These are phyloP conservation scores for Candida saitoana DNA, from an alignment of 805 yeast genomes.

Conservation along the genomic window DNA sequence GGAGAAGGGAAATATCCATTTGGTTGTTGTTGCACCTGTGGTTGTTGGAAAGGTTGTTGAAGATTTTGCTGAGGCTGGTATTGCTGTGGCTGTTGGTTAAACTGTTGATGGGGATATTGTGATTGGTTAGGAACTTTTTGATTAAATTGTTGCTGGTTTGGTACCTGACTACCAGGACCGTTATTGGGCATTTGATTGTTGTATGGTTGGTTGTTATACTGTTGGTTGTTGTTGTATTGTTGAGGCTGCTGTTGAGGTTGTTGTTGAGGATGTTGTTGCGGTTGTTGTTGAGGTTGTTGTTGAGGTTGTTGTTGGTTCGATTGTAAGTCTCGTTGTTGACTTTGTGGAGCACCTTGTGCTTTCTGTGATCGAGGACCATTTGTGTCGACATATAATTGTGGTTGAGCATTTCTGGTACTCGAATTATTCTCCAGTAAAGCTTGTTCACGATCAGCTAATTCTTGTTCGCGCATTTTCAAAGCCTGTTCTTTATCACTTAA, in stretches of 20 bases:
- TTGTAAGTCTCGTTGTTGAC: neutral
- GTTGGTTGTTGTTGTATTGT: constrained; percentile 5
- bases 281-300: neutral
- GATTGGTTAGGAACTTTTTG: constrained; percentile 8
- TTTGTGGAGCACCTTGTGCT: neutral
- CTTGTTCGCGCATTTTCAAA: constrained; percentile 25
- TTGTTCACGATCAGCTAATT: constrained; percentile 14
- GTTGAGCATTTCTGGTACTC: constrained; percentile 8
- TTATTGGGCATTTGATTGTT: constrained; percentile 4
- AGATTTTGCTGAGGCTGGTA: constrained; percentile 4
- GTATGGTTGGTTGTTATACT: constrained; percentile 5
- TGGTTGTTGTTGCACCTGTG: constrained; percentile 5
- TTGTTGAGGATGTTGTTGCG: neutral
- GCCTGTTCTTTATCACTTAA: constrained; percentile 21
- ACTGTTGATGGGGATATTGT: constrained; percentile 6
- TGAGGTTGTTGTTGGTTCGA: neutral
- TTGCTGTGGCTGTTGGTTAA: constrained; percentile 2
- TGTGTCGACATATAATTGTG: constrained; percentile 10
- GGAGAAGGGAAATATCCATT: constrained; percentile 10
- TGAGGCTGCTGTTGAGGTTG: neutral
- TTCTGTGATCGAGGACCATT: neutral
- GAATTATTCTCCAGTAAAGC: neutral
- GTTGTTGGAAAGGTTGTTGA: constrained; percentile 4
- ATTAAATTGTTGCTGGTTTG: constrained; percentile 6
- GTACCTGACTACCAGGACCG: neutral